These are phyloP conservation scores for Trypanosoma lewisi DNA, from an alignment of 208 protist genomes.

Conservation along the genomic window DNA sequence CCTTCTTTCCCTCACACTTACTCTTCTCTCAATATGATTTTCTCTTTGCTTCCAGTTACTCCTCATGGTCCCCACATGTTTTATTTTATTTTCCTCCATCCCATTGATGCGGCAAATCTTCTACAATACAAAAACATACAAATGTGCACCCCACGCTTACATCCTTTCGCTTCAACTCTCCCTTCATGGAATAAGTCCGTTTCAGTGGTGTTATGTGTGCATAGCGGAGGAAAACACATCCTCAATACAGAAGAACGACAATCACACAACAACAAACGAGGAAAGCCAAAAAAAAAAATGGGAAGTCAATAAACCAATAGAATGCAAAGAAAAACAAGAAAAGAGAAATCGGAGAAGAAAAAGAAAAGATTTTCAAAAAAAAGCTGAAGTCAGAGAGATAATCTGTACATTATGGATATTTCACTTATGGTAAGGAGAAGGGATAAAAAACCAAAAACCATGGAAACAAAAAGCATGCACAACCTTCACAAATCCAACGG, in stretches of 20 bases:
- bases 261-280: not conserved
- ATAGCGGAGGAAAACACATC: no score
- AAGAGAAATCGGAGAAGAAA: not conserved
- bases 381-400: not conserved
- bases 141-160: no score
- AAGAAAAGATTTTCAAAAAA: not conserved
- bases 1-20: no score
- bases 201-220: no score
- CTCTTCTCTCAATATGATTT: no score
- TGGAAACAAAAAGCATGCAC: not conserved
- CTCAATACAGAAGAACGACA: not conserved
- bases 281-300: constrained; percentile 5
- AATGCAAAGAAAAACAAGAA: not conserved
- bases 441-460: no score
- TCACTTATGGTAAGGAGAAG: no score
- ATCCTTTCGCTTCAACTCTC: not conserved
- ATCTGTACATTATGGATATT: not conserved
- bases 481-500: not conserved
- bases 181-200: not conserved
- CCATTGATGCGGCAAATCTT: no score
- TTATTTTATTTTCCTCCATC: no score
- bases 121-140: not conserved
- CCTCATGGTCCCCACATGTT: no score
- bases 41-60: no score
- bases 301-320: not conserved